Percentiles rank a stretch among this genome's conserved stretches.
Conservation (phyloP, 1,284 basidiomycete genomes). For the Moniliella sp. region DNA sequence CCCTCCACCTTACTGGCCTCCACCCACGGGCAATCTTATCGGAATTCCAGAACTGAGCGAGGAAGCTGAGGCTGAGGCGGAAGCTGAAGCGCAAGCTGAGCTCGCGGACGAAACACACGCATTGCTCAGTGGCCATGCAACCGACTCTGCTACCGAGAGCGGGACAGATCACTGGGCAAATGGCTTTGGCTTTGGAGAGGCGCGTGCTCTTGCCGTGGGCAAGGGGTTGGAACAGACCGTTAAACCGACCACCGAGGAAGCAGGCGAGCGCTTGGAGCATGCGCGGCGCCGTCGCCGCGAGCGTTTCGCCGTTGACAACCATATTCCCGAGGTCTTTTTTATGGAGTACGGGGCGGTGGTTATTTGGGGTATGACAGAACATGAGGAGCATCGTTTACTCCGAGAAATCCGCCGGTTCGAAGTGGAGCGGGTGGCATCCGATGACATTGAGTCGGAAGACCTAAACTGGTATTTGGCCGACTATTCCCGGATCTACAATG, state of each 20-base stretch:
- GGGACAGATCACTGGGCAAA: slow-evolving; percentile 2
- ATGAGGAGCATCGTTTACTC: slow-evolving; percentile 73
- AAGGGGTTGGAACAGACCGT: slow-evolving; percentile 3
- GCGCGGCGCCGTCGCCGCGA: slow-evolving; percentile 6
- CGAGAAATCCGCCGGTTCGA: slow-evolving; percentile 63
- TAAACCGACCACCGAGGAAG: slow-evolving; percentile 1
- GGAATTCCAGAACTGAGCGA: slow-evolving; percentile 22
- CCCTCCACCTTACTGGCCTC: too few species aligned
- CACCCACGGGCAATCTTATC: slow-evolving; percentile 23
- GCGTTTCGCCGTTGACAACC: slow-evolving; percentile 12
- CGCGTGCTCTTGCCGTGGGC: neutral
- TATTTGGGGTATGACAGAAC: slow-evolving; percentile 87
- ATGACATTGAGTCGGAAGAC: slow-evolving; percentile 62
- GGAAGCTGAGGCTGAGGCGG: neutral
- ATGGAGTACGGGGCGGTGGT: slow-evolving; percentile 80
- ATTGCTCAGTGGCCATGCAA: neutral
- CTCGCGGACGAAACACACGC: too few species aligned
- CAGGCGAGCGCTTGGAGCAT: slow-evolving; percentile 1
- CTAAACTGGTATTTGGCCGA: slow-evolving; percentile 90
- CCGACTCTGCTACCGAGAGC: neutral
- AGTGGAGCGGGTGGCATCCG: slow-evolving; percentile 49
- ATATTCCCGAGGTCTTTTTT: slow-evolving; percentile 42
- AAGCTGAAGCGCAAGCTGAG: slow-evolving; percentile 1
- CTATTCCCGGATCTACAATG: slow-evolving; percentile 81
- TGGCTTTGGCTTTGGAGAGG: neutral